Base-by-base conservation (phyloP, 805 yeast genomes). In the Nakazawaea molendinolei region DNA sequence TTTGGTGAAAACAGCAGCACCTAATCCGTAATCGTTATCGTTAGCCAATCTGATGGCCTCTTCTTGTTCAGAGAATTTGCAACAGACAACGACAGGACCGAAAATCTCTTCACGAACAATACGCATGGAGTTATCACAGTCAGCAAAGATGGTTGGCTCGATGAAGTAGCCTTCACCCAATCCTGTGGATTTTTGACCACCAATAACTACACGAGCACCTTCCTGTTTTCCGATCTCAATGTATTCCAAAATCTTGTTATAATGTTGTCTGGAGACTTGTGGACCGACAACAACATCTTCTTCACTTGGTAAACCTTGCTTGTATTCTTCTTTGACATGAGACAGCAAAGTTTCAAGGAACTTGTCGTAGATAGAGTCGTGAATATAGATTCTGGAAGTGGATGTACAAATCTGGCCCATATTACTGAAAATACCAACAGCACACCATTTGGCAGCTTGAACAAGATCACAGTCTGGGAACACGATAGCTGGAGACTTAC, bases 331-430 rank as follows among this genome's bases (percentile, higher is more conserved):
- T 51, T 80, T 78, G 42, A 73, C 69, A 43, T 75, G 79, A 15
- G 51, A 51, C 57, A 75, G 76, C 56, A 81, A 80, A 43, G 67
- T 71, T 24, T 63, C 61, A 32, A 79, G 56, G 33, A 81, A 65
- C 44, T 68, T 65, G 47, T 81, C 86, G 56, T 82, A 80, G 43
- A 79, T 67, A 20, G 71, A 78, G 45, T 76, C 86, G 60, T 82
- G 89, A 42, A 82, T 71, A 53, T 74, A 80, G 40, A 82, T 66
- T 71, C 90, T 76, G 21, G 87, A 79, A 55, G 87, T 87, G 31
- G 89, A 85, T 49, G 83, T 76, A 57, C 90, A 81, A 40, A 81
- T 84, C 64, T 81, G 87, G 60, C 89, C 90, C 44, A 86, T 79
- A 61, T 81, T 80, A 65, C 69, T 74, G 67, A 79, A 79, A 51